Evolutionary conservation across 2,329 filamentous ascomycete species (phyloP), one percentile per base, ranked within the genome.

Genomic region (Exophiala aquamarina): DNA sequence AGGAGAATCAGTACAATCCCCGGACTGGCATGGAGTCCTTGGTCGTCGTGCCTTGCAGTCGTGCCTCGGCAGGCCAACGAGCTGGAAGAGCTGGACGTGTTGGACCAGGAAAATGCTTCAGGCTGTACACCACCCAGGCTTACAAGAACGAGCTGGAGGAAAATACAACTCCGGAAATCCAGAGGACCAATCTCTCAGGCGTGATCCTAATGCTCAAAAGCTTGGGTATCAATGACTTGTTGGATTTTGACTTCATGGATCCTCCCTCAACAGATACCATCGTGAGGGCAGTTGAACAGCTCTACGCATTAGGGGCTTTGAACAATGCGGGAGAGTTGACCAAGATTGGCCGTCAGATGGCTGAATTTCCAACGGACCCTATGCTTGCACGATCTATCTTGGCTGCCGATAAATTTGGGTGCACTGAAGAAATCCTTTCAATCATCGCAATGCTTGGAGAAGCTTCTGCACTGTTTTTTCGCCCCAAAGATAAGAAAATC

Each of bases 201-300:
- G 97, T 91, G 0, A 92, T 98, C 3, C 76, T 98, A 11, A 81
- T 98, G 39, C 78, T 98, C 37, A 98, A 98, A 64, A 95, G 89
- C 0, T 79, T 98, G 1, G 93, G 93, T 0, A 92, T 98, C 14
- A 92, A 89, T 63, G 91, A 98, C 58, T 75, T 98, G 8, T 72
- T 98, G 1, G 92, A 98, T 66, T 98, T 98, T 63, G 90, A 97
- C 66, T 98, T 98, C 61, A 97, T 97, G 83, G 92, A 97, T 59
- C 86, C 91, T 0, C 93, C 93, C 0, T 86, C 91, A 0, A 88
- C 89, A 0, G 89, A 96, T 62, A 88, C 90, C 1, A 80, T 98
- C 23, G 95, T 95, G 55, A 83, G 87, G 17, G 87, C 90, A 0
- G 73, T 98, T 36, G 93, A 97, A 65, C 86, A 93, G 61, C 79